phyloP scores from a whole-genome alignment of 768 basidiomycete genomes.

The Calocybe cyanea region DNA sequence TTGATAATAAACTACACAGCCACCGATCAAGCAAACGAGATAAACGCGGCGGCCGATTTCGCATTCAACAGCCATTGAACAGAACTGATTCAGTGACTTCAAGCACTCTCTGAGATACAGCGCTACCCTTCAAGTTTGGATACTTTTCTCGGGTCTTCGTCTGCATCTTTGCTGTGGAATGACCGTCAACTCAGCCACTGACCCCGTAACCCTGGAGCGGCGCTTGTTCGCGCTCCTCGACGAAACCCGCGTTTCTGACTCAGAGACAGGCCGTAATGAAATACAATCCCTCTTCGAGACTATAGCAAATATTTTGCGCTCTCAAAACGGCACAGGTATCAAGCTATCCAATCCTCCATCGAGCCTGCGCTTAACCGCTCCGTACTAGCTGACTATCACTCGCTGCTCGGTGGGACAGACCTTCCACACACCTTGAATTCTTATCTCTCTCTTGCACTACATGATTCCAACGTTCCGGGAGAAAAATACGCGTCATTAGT shows the following conservation, averaged over 20 bases:
- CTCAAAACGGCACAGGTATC: conserved; percentile 49
- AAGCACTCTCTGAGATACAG: neutral
- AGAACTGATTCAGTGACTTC: neutral
- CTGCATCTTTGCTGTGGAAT: neutral
- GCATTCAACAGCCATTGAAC: neutral
- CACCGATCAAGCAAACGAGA: conserved; percentile 8
- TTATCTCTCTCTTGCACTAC: conserved; percentile 53
- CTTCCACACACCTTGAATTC: conserved; percentile 64
- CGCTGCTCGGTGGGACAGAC: conserved; percentile 58
- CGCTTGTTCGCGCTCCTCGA: conserved; percentile 23
- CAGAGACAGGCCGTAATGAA: conserved; percentile 42
- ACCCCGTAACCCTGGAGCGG: conserved; percentile 31
- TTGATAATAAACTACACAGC: conserved; percentile 9
- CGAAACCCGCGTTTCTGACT: conserved; percentile 29
- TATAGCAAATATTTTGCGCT: conserved; percentile 61
- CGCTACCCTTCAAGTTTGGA: neutral
- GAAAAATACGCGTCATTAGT: conserved; percentile 46
- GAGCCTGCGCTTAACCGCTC: conserved; percentile 10
- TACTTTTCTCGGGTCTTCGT: neutral
- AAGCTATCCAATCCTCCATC: neutral
- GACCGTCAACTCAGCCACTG: conserved; percentile 25
- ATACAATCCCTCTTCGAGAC: conserved; percentile 49
- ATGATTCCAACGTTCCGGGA: conserved; percentile 42
- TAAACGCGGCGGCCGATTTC: neutral
- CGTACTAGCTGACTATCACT: conserved; percentile 63